Evolutionary conservation across 2,329 filamentous ascomycete species (phyloP).

Genomic region (Mycosphaerella sp.): DNA sequence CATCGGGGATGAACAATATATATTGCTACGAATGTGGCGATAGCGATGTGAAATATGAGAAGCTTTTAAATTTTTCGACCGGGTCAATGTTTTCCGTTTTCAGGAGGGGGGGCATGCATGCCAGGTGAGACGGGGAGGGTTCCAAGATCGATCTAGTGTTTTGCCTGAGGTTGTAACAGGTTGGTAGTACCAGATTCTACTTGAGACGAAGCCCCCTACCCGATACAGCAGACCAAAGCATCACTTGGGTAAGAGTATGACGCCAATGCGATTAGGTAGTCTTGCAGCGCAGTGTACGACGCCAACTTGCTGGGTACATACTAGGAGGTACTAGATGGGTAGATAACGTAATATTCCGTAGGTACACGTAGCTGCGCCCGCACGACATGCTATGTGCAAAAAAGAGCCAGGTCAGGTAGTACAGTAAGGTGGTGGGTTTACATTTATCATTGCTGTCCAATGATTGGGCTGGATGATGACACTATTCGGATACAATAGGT

Average conservation of each 20-base stretch:
- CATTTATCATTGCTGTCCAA: too few relatives aligned
- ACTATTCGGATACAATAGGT: too few relatives aligned
- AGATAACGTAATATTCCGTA: too few relatives aligned
- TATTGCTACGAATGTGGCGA: background rate
- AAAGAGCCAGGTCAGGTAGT: background rate
- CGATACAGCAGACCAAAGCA: conserved; percentile 4
- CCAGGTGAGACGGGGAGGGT: background rate
- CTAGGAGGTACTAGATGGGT: too few relatives aligned
- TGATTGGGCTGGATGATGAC: too few relatives aligned
- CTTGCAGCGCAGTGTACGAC: background rate
- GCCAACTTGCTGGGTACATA: too few relatives aligned
- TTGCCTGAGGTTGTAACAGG: background rate
- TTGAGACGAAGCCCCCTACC: background rate
- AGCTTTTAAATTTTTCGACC: background rate
- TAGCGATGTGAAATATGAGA: conserved; percentile 1
- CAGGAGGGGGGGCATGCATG: background rate
- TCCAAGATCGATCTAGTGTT: background rate
- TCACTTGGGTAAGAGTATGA: background rate
- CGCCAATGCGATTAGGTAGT: too few relatives aligned
- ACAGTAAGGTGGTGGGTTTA: background rate
- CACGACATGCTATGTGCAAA: background rate
- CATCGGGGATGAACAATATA: background rate
- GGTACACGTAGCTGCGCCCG: background rate
- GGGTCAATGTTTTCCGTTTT: background rate
- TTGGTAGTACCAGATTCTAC: background rate